Base-by-base conservation (phyloP, 352 stramenopile species). In the Phytophthora idaei region DNA sequence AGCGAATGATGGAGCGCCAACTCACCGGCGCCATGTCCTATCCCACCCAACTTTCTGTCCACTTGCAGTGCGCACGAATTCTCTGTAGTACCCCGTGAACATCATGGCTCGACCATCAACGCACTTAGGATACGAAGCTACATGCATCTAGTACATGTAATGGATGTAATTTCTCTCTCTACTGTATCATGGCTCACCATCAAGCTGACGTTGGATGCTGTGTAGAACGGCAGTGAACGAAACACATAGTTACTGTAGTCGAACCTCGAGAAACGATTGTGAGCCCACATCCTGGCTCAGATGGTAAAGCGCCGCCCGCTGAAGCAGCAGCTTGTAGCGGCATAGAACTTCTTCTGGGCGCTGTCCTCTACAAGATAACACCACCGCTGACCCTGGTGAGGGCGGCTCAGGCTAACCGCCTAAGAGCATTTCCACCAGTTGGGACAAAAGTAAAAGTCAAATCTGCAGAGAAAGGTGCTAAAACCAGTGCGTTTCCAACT, bases 41-140 rank as follows among this genome's bases (percentile, higher is more conserved):
- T 67, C 51, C 57, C 3, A 52, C 27, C 27, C 59, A 53, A 66
- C 48, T 61, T 61, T 67, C 60, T 67, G 60, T 34, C 31, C 52
- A 55, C 57, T 51, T 49, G 11, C 39, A 45, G 47, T 17, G n/a
- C 21, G 21, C 21, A 21, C 21, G 21, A 21, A 21, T 21, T 21
- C 21, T 21, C 21, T 21, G 21, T 21, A 21, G 21, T 59, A 59
- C 55, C 41, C 42, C 42, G 55, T 64, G 46, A 57, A 37, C 57
- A 64, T 28, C 21, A 25, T 29, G 21, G 15, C 8, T 46, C 2
- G 3, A 37, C 46, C 7, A 27, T 12, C 5, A 4, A 21, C 21
- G 21, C 21, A 21, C 21, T 21, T 21, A 21, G 21, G 21, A 21
- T 21, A 21, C 21, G 21, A 21, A 21, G 21, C 21, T 21, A 21